Evolutionary conservation across 352 stramenopile species (phyloP).

Genomic region (Phytophthora pluvialis): DNA sequence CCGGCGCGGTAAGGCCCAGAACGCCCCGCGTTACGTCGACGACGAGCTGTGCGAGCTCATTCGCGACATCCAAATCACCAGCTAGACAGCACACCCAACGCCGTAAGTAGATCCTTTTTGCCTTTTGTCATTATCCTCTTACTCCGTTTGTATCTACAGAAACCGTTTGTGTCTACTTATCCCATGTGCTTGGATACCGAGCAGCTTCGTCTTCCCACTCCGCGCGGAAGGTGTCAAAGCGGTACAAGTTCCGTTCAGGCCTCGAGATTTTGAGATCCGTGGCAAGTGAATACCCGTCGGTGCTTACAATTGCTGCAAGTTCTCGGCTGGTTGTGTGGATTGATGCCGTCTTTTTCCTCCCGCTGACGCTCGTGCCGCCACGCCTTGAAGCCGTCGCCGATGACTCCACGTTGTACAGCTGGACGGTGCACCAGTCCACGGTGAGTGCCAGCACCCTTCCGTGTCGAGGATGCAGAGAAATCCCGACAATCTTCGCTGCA

Average conservation of each 20-base stretch:
- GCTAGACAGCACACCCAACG: conserved; percentile 29
- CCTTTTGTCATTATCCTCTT: conserved; percentile 9
- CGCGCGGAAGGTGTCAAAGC: conserved; percentile 79
- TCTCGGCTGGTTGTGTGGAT: conserved; percentile 32
- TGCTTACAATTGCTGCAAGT: conserved; percentile 37
- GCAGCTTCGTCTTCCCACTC: conserved; percentile 78
- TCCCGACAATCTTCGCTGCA: conserved; percentile 65
- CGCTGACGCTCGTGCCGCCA: conserved; percentile 25
- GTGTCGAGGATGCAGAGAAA: conserved; percentile 55
- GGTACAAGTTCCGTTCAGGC: conserved; percentile 66
- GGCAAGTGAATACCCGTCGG: conserved; percentile 39
- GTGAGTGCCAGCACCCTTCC: conserved; percentile 65
- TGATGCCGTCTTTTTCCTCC: conserved; percentile 32
- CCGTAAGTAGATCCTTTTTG: conserved; percentile 31
- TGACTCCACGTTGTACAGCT: conserved; percentile 67
- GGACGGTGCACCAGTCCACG: conserved; percentile 80
- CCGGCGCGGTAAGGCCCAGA: conserved; percentile 37
- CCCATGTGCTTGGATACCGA: conserved; percentile 60
- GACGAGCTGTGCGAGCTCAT: conserved; percentile 62
- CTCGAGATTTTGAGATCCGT: conserved; percentile 73
- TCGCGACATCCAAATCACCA: conserved; percentile 54
- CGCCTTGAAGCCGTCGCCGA: conserved; percentile 28
- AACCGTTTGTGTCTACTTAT: conserved; percentile 33
- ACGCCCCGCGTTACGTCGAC: conserved; percentile 44
- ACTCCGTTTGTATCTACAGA: conserved; percentile 2